These are phyloP conservation scores for Acarospora socialis DNA, from an alignment of 2,329 filamentous ascomycete genomes.

Conservation along the genomic window DNA sequence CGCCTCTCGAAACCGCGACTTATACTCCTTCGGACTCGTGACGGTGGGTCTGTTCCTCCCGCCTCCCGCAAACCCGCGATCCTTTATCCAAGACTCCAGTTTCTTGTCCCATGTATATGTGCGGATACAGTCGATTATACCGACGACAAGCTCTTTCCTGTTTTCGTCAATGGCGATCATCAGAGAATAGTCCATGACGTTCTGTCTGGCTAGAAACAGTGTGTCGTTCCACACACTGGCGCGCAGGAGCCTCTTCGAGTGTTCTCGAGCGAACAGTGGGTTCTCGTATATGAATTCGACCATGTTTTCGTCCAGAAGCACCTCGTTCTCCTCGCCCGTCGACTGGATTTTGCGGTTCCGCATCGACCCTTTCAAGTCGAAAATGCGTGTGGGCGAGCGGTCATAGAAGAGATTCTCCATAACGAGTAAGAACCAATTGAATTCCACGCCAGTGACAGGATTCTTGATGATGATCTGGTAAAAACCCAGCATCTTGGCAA, in stretches of 20 bases:
- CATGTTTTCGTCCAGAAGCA: constrained; percentile 94
- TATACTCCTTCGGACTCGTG: constrained; percentile 94
- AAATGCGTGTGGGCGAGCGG: constrained; percentile 72
- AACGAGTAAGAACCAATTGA: constrained; percentile 83
- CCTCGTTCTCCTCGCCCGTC: constrained; percentile 91
- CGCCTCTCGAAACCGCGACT: constrained; percentile 84
- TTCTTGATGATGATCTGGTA: constrained; percentile 98
- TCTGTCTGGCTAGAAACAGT: constrained; percentile 80
- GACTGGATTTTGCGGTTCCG: constrained; percentile 93
- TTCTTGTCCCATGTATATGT: constrained; percentile 99
- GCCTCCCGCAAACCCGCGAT: constrained; percentile 69
- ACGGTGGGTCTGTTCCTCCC: constrained; percentile 82
- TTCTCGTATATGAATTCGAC: constrained; percentile 98
- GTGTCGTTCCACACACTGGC: constrained; percentile 97
- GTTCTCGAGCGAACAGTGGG: constrained; percentile 85
- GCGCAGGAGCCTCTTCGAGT: constrained; percentile 84
- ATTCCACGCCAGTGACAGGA: constrained; percentile 75
- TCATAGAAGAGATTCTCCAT: constrained; percentile 99
- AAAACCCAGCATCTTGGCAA: constrained; percentile 93
- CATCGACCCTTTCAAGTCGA: constrained; percentile 97
- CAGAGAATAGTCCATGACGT: constrained; percentile 97
- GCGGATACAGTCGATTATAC: constrained; percentile 95
- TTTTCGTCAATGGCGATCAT: constrained; percentile 96
- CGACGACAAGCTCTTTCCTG: constrained; percentile 82
- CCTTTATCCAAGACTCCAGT: constrained; percentile 99